Evolutionary conservation across 2,329 filamentous ascomycete species (phyloP).

Genomic region (Aspergillus felis): DNA sequence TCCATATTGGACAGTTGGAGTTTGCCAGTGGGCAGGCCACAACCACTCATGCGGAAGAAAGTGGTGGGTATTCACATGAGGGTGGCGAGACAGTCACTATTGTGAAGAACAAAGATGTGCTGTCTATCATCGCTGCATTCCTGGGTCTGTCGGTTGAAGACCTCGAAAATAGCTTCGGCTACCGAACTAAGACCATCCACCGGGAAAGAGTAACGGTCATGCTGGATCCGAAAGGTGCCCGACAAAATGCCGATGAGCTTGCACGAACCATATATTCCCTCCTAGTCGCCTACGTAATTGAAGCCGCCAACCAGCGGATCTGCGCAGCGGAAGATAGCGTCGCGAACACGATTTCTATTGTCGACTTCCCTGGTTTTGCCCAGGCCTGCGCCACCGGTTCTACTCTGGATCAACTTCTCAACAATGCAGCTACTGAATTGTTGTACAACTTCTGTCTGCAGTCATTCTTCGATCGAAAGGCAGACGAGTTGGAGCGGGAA

Average conservation of each 20-base stretch:
- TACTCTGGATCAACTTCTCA: slow-evolving; percentile 84
- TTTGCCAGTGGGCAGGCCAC: slow-evolving; percentile 82
- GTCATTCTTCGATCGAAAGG: slow-evolving; percentile 93
- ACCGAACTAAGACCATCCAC: slow-evolving; percentile 95
- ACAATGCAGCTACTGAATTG: slow-evolving; percentile 87
- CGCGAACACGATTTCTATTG: slow-evolving; percentile 87
- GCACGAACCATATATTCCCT: slow-evolving; percentile 91
- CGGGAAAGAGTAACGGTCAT: slow-evolving; percentile 98
- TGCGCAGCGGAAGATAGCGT: slow-evolving; percentile 85
- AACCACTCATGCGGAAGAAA: slow-evolving; percentile 77
- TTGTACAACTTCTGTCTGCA: slow-evolving; percentile 91
- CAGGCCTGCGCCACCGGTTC: slow-evolving; percentile 80
- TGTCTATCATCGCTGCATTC: slow-evolving; percentile 88
- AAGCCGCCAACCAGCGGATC: slow-evolving; percentile 83
- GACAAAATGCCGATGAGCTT: slow-evolving; percentile 88
- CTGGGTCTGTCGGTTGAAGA: slow-evolving; percentile 77
- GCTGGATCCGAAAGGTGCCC: slow-evolving; percentile 87
- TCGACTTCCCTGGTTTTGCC: slow-evolving; percentile 94
- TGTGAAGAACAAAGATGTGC: slow-evolving; percentile 89
- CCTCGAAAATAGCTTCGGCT: slow-evolving; percentile 82
- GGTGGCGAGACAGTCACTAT: slow-evolving; percentile 80
- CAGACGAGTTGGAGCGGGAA: slow-evolving; percentile 88
- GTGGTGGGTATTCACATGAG: slow-evolving; percentile 93
- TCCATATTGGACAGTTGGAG: slow-evolving; percentile 97
- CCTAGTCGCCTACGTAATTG: slow-evolving; percentile 88